Evolutionary conservation across 208 protist species (phyloP).

Genomic region (Angomonas deanei): DNA sequence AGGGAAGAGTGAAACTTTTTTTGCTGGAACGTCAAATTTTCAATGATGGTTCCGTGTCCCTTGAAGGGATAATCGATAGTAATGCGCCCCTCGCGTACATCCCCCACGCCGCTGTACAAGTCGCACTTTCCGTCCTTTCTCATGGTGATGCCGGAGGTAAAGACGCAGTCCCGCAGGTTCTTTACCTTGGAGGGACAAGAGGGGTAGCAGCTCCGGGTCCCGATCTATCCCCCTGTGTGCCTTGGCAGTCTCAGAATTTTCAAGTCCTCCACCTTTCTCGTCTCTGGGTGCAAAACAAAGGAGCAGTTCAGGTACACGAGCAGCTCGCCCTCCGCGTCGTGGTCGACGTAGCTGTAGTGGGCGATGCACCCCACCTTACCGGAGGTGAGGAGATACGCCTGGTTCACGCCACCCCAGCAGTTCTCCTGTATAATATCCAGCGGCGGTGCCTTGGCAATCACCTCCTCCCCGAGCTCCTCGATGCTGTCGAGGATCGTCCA

Average conservation of each 20-base stretch:
- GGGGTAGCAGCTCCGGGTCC: conserved; percentile 28
- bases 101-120: conserved; percentile 41
- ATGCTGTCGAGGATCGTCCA: conserved; percentile 23
- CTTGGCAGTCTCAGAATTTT: too few relatives aligned
- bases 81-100: conserved; percentile 21
- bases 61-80: conserved; percentile 62
- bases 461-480: conserved; percentile 17
- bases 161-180: conserved; percentile 29
- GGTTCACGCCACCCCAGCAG: conserved; percentile 35
- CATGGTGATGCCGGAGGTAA: conserved; percentile 47
- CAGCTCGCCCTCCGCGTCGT: conserved; percentile 8
- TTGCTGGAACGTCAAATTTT: conserved; percentile 7
- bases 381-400: conserved; percentile 32
- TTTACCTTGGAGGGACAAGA: conserved; percentile 21
- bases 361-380: conserved; percentile 29
- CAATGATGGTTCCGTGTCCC: conserved; percentile 35
- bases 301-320: conserved; percentile 30
- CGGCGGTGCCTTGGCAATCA: conserved; percentile 16
- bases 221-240: too few relatives aligned
- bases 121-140: conserved; percentile 39
- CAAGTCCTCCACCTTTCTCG: conserved; percentile 13
- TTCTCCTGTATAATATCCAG: conserved; percentile 23
- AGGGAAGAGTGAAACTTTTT: not conserved
- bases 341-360: conserved; percentile 34
- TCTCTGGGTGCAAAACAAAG: conserved; percentile 23